Base-by-base conservation (phyloP, 148 eudicot species). In the Persicaria maculosa region DNA sequence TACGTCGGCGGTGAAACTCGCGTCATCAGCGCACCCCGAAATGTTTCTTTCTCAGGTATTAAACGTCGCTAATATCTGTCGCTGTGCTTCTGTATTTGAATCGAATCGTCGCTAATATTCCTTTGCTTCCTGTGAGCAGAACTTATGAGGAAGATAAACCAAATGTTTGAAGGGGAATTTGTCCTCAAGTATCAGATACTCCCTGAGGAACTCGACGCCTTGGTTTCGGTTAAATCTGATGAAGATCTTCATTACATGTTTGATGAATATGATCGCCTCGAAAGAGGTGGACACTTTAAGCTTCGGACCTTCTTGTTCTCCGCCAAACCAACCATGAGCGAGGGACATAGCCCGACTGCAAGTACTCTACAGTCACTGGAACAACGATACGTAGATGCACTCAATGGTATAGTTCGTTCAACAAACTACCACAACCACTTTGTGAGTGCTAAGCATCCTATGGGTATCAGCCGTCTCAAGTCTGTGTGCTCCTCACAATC, bases 1-100 rank as follows among this genome's bases (percentile, higher is more conserved):
- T 91, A 91, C 48, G 80, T 89, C 4, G 97, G 94, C 19, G 97
- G 94, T 25, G 97, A 91, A 80, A 89, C 94, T 9, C 94, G 97
- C 1, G 85, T 86, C 62, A 76, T 91, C 47, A 85, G 83, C 6
- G 82, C 89, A 20, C 80, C 86, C 65, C 80, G 85, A 0, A 80
- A 83, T 57, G 77, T 88, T 65, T 71, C 57, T 6, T 84, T 88
- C 70, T 62, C 83, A 19, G 94, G 97, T 81, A 16, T 52, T 1
- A 10, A 52, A 1, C 57, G 57, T 9, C n/a, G 57, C 0, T 9
- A 9, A 1, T 9, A 52, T 22, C 57, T 52, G 57, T 16, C n/a
- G 57, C n/a, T 10, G 57, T 52, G 57, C 57, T 52, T 52, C 2
- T 52, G 57, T 9, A 16, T 16, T 52, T 52, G n/a, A 52, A 52